A percentile compares a stretch with the other conserved stretches of the same genome.
phyloP scores from a whole-genome alignment of 2,329 filamentous ascomycete genomes.

The Elsinoe ampelina region DNA sequence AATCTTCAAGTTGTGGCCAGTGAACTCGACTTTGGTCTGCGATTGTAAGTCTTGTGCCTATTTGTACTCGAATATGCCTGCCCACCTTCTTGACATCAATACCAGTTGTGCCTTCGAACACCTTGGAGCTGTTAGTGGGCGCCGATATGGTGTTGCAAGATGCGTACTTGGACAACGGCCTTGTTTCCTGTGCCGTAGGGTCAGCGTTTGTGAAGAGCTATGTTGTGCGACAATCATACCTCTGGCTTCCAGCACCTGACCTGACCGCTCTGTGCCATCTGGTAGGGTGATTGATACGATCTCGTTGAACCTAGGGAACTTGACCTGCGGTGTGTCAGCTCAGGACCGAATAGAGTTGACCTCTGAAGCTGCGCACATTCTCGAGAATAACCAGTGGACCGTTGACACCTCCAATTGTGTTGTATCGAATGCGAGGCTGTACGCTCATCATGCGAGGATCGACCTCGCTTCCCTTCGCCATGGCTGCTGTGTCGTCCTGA shows the following conservation, averaged over 20 bases:
- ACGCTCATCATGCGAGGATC: constrained; percentile 47
- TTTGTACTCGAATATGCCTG: not conserved
- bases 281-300: constrained; percentile 93
- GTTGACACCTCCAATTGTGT: constrained; percentile 97
- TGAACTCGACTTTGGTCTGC: constrained; percentile 95
- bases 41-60: constrained; percentile 19
- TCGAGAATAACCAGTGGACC: constrained; percentile 95
- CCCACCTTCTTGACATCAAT: constrained; percentile 93
- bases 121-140: constrained; percentile 42
- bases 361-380: constrained; percentile 55
- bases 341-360: constrained; percentile 20
- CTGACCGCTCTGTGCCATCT: constrained; percentile 86
- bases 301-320: constrained; percentile 95
- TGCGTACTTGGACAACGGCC: constrained; percentile 80
- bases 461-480: constrained; percentile 27
- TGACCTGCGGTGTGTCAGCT: constrained; percentile 54
- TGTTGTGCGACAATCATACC: constrained; percentile 46
- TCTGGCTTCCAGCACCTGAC: constrained; percentile 95
- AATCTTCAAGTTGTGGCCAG: constrained; percentile 92
- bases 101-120: constrained; percentile 93
- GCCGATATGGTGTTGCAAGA: not conserved
- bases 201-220: not conserved
- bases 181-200: constrained; percentile 58
- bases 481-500: constrained; percentile 16
- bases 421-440: constrained; percentile 77